Evolutionary conservation across 306 rosid genomes (phyloP).

Genomic region (Sechiopsis laciniata): DNA sequence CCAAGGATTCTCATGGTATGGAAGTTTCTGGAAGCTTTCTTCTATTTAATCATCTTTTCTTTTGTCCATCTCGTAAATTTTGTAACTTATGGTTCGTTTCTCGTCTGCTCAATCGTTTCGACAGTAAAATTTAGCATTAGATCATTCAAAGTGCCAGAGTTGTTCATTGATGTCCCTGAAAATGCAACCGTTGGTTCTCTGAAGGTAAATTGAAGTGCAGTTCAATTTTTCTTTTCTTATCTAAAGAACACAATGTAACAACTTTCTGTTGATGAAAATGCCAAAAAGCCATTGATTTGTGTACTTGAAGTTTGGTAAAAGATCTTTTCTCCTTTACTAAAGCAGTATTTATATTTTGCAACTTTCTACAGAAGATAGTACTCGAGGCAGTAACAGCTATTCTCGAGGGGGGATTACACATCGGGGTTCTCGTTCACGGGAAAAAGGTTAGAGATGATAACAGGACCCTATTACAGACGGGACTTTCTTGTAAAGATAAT

Average conservation of each 20-base stretch:
- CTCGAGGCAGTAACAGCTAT: slow-evolving; percentile 74
- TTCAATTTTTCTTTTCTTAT: not conserved
- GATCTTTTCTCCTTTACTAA: not conserved
- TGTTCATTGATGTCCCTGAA: slow-evolving; percentile 75
- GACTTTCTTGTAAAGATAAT: slow-evolving; percentile 68
- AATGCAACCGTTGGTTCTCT: slow-evolving; percentile 74
- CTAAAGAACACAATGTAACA: not conserved
- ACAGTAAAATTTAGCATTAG: slow-evolving; percentile 82
- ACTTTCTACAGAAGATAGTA: slow-evolving; percentile 54
- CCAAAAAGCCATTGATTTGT: slow-evolving; percentile 1
- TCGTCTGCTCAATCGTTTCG: slow-evolving; percentile 29
- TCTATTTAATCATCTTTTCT: slow-evolving; percentile 13
- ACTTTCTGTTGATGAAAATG: slow-evolving; percentile 9
- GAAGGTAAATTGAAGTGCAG: slow-evolving; percentile 44
- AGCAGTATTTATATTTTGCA: slow-evolving; percentile 6
- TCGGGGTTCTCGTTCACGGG: slow-evolving; percentile 71
- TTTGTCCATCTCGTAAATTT: not conserved
- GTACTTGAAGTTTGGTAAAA: not conserved
- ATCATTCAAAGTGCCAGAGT: slow-evolving; percentile 83
- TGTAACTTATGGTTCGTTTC: slow-evolving; percentile 24
- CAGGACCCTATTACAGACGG: slow-evolving; percentile 70
- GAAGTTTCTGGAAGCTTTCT: slow-evolving; percentile 6
- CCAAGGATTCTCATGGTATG: slow-evolving; percentile 72
- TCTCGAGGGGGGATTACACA: slow-evolving; percentile 59
- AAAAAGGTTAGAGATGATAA: slow-evolving; percentile 69